Percentiles rank a stretch among this genome's conserved stretches.
These are phyloP conservation scores for Citropsis articulata DNA, from an alignment of 345 rosid species.

Conservation along the genomic window DNA sequence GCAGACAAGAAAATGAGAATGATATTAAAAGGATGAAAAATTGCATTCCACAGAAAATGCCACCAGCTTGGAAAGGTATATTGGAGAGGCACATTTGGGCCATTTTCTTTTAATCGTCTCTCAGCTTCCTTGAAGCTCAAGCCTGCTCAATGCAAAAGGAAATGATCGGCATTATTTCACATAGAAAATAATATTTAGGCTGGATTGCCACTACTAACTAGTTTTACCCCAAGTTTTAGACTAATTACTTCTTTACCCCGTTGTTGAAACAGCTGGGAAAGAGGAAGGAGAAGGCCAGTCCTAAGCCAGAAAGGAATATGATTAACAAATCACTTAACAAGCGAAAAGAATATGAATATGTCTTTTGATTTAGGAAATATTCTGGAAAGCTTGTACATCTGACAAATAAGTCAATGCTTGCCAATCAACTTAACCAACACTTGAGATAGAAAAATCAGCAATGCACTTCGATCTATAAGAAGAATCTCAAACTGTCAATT, in stretches of 20 bases:
- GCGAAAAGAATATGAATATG: background rate
- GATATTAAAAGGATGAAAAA: conserved; percentile 73
- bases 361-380: background rate
- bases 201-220: background rate
- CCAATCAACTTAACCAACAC: background rate
- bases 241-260: background rate
- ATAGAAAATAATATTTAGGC: background rate
- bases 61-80: conserved; percentile 53
- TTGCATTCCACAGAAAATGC: conserved; percentile 64
- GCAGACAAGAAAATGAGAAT: conserved; percentile 57
- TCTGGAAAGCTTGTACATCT: background rate
- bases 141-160: conserved; percentile 31
- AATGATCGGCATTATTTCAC: background rate
- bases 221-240: background rate
- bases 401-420: background rate
- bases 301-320: background rate
- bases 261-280: background rate
- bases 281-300: background rate
- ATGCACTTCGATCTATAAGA: background rate
- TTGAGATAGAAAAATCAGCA: background rate
- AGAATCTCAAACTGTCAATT: background rate
- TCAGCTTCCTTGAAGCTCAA: conserved; percentile 72
- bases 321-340: background rate
- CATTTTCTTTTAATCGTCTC: conserved; percentile 58
- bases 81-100: conserved; percentile 57